Evolutionary conservation across 164 flowering plant genomes (phyloP), one percentile per base, ranked within the genome.

Genomic region (Echeveria elegans): DNA sequence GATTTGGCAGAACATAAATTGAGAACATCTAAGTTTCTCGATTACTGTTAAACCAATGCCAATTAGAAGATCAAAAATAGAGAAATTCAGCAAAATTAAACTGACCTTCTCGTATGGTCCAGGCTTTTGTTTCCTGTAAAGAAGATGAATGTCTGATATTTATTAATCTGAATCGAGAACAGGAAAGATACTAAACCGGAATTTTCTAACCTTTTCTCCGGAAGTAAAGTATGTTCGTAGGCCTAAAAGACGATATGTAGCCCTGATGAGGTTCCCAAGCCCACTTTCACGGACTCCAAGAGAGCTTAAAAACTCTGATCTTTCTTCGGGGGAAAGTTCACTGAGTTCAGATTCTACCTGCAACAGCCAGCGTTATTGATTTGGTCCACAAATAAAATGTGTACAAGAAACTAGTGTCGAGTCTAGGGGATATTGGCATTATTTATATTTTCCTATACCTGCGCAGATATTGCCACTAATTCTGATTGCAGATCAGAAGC

Each of bases 321-420:
- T 77, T 72, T 95, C 99, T 75, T 90, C 99, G 60, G 75, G 65
- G 23, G 94, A 86, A 75, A 95, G 91, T 75, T 92, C 99, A 66
- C 89, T 77, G 60, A 95, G 92, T 85, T 95, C 97, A 16, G 99
- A 77, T 68, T 95, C 99, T 64, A 95, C 97, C 99, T 89, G 81
- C 73, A 76, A 75, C 26, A 24, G 66, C 6, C 70, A 41, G 23
- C 19, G 50, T 65, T 26, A 56, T 32, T 15, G 6, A 19, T 56
- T 14, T 56, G 32, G 31, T 28, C 61, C 23, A 29, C 1, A 26
- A 2, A 4, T 26, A 28, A 4, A 23, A 56, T 2, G 5, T 28
- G 32, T 29, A 28, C 32, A 12, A 26, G 32, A 28, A 28, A 12
- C n/a, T 11, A 28, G 6, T 26, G 2, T 53, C 8, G 31, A 26